These are phyloP conservation scores for Daldinia eschscholtzii DNA, from an alignment of 2,329 filamentous ascomycete species.

Conservation along the genomic window DNA sequence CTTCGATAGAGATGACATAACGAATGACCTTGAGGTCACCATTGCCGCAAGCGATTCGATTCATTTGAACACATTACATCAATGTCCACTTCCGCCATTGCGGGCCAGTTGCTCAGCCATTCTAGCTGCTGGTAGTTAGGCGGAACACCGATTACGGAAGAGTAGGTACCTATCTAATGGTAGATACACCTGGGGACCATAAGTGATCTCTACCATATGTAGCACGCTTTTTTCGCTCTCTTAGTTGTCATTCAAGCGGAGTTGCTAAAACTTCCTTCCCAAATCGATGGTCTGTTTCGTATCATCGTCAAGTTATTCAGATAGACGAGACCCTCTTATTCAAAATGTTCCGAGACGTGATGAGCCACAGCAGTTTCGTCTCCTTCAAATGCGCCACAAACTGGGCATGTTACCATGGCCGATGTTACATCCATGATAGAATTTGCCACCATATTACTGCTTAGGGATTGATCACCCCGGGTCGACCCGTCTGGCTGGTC, in stretches of 20 bases:
- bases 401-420: constrained; percentile 66
- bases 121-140: neutral
- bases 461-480: constrained; percentile 25
- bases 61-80: constrained; percentile 18
- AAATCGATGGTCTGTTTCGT: neutral
- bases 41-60: constrained; percentile 15
- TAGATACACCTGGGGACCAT: neutral
- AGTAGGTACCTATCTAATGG: no score
- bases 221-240: neutral
- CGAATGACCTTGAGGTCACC: constrained; percentile 26
- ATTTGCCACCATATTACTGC: constrained; percentile 25
- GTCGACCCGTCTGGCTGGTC: constrained; percentile 31
- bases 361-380: constrained; percentile 76
- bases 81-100: constrained; percentile 2
- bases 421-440: constrained; percentile 46
- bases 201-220: no score
- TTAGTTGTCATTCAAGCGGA: neutral
- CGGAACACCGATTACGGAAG: constrained; percentile 2
- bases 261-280: neutral
- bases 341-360: constrained; percentile 73
- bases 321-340: constrained; percentile 38
- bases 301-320: neutral
- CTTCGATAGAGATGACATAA: neutral
- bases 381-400: constrained; percentile 75
- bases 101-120: neutral